Base-by-base conservation (phyloP, 2,329 filamentous ascomycete species). In the Arthroderma sp. region DNA sequence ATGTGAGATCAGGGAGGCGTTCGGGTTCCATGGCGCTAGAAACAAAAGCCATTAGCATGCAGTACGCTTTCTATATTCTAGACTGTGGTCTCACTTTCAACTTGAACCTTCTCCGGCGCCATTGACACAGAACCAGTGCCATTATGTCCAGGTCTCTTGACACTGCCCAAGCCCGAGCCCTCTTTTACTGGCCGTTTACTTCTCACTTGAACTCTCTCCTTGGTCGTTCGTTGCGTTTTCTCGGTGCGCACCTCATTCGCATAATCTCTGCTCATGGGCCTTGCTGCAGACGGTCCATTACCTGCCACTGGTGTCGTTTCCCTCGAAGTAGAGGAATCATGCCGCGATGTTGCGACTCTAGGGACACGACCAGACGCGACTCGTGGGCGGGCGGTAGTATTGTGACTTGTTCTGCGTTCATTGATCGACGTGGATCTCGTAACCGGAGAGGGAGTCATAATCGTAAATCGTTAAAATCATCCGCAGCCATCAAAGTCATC, bases 1-100 rank as follows among this genome's bases (percentile, higher is more conserved):
- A 48, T 78, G 75, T 40, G 84, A 77, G 47, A 88, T 70, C 22
- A 96, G 68, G 1, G 75, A 81, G 6, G 80, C 89, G 58, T 85
- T 76, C 0, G 91, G 89, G 45, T 78, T 80, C 91, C 91, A 96
- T 57, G 70, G 62, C 42, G 59, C 65, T 62, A 52, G 47, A 34
- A 37, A 29, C 27, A 11, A 32, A 15, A 8, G 27, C 6, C 22
- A 41, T 42, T 38, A 42, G 30, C 9, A n/a, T 29, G 27, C 22
- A 22, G 15, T 22, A 22, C 15, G 15, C 15, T 22, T 22, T 22
- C 15, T 22, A 22, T 22, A 22, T 22, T 22, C 15, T 22, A 22
- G 15, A 22, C 15, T 22, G 15, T 30, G 22, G 32, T 58, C 61
- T 53, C 15, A 64, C 63, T 45, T 43, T 61, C 56, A 42, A 42